These are phyloP conservation scores for Leucogyrophana mollusca DNA, from an alignment of 768 basidiomycete genomes.

Conservation along the genomic window DNA sequence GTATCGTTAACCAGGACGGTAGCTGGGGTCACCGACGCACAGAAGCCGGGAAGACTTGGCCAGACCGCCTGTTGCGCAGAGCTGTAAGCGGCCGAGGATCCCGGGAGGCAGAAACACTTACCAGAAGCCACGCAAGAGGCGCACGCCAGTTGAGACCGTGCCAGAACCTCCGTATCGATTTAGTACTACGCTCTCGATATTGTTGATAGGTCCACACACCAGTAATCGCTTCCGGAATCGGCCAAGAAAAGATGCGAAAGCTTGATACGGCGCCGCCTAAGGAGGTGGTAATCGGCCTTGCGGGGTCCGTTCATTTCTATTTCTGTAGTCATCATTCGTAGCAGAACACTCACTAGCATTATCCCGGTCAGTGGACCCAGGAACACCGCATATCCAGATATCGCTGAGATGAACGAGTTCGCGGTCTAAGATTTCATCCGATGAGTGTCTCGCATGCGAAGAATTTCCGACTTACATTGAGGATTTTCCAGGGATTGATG, in stretches of 20 bases:
- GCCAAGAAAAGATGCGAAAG: constrained; percentile 28
- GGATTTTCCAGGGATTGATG: constrained; percentile 69
- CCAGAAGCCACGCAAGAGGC: constrained; percentile 25
- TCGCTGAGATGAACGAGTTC: constrained; percentile 27
- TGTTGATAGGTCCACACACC: constrained; percentile 16
- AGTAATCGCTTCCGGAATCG: constrained; percentile 24
- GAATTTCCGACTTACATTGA: constrained; percentile 30
- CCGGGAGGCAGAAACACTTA: constrained; percentile 6
- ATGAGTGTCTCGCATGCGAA: too few relatives aligned
- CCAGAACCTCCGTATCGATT: constrained; percentile 13
- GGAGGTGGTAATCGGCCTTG: constrained; percentile 27
- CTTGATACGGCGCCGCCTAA: constrained; percentile 24
- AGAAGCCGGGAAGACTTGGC: constrained; percentile 30
- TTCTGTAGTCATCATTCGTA: neutral
- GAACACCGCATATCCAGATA: constrained; percentile 31
- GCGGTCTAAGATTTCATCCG: constrained; percentile 9
- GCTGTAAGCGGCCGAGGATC: neutral
- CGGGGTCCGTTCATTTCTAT: neutral
- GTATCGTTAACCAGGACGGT: constrained; percentile 12
- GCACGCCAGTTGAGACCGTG: constrained; percentile 22
- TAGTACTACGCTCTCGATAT: neutral
- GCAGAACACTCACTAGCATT: constrained; percentile 22
- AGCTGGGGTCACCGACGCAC: constrained; percentile 16
- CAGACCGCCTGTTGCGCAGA: constrained; percentile 23
- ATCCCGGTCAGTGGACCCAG: constrained; percentile 31